Conservation (phyloP, 1,284 basidiomycete species). For the Marasmius fiardii region DNA sequence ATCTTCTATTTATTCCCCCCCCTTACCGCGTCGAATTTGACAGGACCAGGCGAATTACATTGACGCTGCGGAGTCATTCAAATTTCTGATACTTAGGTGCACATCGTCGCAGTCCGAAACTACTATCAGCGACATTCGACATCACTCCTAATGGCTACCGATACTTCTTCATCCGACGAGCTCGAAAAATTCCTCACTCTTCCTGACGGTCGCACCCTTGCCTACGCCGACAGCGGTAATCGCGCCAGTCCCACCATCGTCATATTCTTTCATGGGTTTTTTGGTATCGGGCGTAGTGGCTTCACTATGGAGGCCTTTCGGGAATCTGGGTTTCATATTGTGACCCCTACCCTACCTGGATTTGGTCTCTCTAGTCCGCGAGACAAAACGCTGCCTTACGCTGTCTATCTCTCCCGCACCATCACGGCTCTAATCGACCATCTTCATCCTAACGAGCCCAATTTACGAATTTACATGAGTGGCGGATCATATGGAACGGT, state of each 20-base stretch:
- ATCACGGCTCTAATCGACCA: slow-evolving; percentile 27
- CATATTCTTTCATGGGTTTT: slow-evolving; percentile 39
- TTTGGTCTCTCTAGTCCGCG: slow-evolving; percentile 41
- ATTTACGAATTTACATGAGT: slow-evolving; percentile 36
- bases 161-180: too few relatives aligned
- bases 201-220: slow-evolving; percentile 42
- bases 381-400: slow-evolving; percentile 12
- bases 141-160: too few relatives aligned
- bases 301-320: slow-evolving; percentile 20
- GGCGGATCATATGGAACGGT: slow-evolving; percentile 48
- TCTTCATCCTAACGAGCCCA: slow-evolving; percentile 28
- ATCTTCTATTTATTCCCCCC: too few relatives aligned
- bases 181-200: slow-evolving; percentile 39
- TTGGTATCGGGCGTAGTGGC: slow-evolving; percentile 33
- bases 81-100: too few relatives aligned
- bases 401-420: slow-evolving; percentile 31
- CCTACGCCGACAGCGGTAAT: slow-evolving; percentile 48
- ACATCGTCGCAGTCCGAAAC: too few relatives aligned
- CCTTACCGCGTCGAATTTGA: too few relatives aligned
- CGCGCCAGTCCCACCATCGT: slow-evolving; percentile 42
- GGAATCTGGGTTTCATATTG: slow-evolving; percentile 20
- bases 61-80: too few relatives aligned
- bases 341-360: slow-evolving; percentile 40
- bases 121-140: too few relatives aligned
- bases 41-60: too few relatives aligned